Evolutionary conservation across 2,329 filamentous ascomycete species (phyloP).

Genomic region (Penicillium oxalicum): DNA sequence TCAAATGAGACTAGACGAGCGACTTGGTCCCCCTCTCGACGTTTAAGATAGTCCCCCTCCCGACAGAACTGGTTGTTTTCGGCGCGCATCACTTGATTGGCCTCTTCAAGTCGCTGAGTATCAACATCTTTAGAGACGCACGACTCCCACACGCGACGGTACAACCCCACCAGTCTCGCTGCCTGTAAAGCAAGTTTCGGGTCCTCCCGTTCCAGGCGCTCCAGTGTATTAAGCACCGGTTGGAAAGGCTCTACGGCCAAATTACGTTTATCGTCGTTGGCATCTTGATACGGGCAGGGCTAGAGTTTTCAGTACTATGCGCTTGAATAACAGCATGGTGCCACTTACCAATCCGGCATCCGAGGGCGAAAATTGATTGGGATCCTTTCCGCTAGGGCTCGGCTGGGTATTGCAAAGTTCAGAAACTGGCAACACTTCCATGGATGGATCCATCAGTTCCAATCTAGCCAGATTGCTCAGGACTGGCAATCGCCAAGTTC

Average conservation of each 20-base stretch:
- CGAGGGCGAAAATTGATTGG: too few species aligned
- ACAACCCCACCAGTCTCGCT: background rate
- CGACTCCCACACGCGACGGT: constrained; percentile 2
- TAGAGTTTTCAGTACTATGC: too few species aligned
- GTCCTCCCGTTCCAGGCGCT: constrained; percentile 1
- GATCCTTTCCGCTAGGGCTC: too few species aligned
- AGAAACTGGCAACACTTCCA: too few species aligned
- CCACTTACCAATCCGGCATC: too few species aligned
- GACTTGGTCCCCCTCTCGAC: background rate
- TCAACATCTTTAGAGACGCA: constrained; percentile 1
- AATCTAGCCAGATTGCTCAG: too few species aligned
- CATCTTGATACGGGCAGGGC: too few species aligned
- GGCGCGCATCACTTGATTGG: background rate
- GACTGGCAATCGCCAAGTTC: too few species aligned
- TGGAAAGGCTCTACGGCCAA: background rate
- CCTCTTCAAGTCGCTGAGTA: background rate
- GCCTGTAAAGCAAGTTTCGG: constrained; percentile 2
- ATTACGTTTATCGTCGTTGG: background rate
- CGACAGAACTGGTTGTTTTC: background rate
- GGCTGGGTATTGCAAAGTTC: too few species aligned
- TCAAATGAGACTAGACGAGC: too few species aligned
- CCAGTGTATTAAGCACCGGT: background rate
- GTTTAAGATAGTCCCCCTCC: background rate
- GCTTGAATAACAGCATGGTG: too few species aligned
- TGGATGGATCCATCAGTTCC: too few species aligned